Base-by-base conservation (phyloP, 2,329 filamentous ascomycete genomes). In the Eurotiales sp. region DNA sequence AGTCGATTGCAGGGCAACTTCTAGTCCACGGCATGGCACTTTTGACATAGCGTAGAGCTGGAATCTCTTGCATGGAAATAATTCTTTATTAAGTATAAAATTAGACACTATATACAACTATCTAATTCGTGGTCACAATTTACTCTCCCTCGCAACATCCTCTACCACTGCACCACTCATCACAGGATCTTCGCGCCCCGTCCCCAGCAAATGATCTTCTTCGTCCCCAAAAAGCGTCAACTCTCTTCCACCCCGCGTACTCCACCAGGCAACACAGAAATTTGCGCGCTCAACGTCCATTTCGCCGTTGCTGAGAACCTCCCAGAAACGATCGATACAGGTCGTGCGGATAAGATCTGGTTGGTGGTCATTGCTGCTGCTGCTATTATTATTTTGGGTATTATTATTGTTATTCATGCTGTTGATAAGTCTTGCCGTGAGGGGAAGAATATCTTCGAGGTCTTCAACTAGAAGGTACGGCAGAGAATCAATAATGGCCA, bases 231-330 rank as follows among this genome's bases (percentile, higher is more conserved):
- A 78, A 2, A 83, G 57, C 4, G 84, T 73, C 59, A 75, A 68
- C 53, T 84, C 81, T 43, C 79, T 72, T 0, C 83, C 83, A 3
- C 82, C 81, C 53, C 79, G 66, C 66, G 82, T 72, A 71, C 84
- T 87, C 91, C 91, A 96, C 91, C 91, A 96, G 2, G 83, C 82
- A 15, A 95, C 87, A 44, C 86, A 90, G 27, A 87, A 78, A 36
- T 85, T 82, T 6, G 88, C 86, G 54, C 90, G 80, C 64, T 95
- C 88, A 21, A 95, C 85, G 68, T 96, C 90, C 83, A 96, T 87
- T 72, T 95, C 90, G 3, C 90, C 90, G 59, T 80, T 84, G 36
- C 85, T 85, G 8, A 96, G 71, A 2, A 90, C 79, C 52, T 93
- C 85, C 84, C 88, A 90, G 67, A 95, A 87, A 45, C 90, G 77